Evolutionary conservation across 345 rosid genomes (phyloP).

Genomic region (Gossypium herbaceum): DNA sequence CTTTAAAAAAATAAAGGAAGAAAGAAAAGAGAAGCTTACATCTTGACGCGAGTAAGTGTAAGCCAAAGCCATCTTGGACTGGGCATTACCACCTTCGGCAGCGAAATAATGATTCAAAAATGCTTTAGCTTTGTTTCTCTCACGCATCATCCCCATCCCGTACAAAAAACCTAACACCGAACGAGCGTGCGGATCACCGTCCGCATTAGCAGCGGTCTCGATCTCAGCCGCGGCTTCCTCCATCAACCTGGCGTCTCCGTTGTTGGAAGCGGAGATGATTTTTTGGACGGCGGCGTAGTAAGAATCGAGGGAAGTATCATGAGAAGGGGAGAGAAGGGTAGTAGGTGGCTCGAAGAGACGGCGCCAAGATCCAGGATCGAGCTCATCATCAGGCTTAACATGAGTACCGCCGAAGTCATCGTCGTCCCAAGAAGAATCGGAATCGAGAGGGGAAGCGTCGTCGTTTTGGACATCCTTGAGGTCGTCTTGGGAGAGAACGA

Average conservation of each 20-base stretch:
- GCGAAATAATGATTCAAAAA: slow-evolving; percentile 78
- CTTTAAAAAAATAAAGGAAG: neutral
- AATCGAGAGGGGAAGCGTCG: slow-evolving; percentile 1
- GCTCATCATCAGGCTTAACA: slow-evolving; percentile 63
- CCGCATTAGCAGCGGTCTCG: slow-evolving; percentile 42
- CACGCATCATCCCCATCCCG: slow-evolving; percentile 68
- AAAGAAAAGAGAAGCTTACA: slow-evolving; percentile 23
- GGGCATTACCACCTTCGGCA: slow-evolving; percentile 67
- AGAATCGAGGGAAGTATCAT: slow-evolving; percentile 28
- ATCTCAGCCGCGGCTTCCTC: slow-evolving; percentile 71
- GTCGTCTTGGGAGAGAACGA: slow-evolving; percentile 79
- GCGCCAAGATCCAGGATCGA: slow-evolving; percentile 96
- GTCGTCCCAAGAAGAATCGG: slow-evolving; percentile 34
- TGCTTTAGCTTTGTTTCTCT: slow-evolving; percentile 66
- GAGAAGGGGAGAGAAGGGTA: slow-evolving; percentile 14
- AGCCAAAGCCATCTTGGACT: slow-evolving; percentile 93
- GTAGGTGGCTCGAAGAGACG: slow-evolving; percentile 71
- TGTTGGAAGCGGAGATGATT: slow-evolving; percentile 48
- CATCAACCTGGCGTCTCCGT: slow-evolving; percentile 54
- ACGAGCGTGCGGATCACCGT: slow-evolving; percentile 72
- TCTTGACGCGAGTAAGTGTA: slow-evolving; percentile 83
- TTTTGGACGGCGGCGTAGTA: slow-evolving; percentile 56
- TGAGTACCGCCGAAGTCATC: slow-evolving; percentile 36
- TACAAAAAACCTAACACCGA: slow-evolving; percentile 68
- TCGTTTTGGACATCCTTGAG: slow-evolving; percentile 51